phyloP scores from a whole-genome alignment of 2,329 filamentous ascomycete genomes.

The Emydomyces testavorans region DNA sequence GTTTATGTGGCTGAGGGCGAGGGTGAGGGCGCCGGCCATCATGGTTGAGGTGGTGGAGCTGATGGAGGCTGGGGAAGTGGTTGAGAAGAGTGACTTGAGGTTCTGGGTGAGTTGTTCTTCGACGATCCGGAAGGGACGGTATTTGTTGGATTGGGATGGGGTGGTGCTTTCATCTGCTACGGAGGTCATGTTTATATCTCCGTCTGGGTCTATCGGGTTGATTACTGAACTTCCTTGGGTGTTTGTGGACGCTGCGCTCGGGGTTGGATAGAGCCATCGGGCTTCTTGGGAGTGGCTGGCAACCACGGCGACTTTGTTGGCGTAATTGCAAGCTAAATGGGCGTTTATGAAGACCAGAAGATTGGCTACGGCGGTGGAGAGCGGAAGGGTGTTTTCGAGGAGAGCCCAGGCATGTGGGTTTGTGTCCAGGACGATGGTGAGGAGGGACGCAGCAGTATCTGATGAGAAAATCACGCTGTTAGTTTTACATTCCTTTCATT shows the following conservation, averaged over 20 bases:
- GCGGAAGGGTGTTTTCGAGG: conserved; percentile 59
- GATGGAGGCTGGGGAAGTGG: conserved; percentile 43
- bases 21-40: conserved; percentile 79
- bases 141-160: conserved; percentile 61
- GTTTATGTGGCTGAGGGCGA: conserved; percentile 83
- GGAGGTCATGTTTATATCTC: conserved; percentile 47
- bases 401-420: conserved; percentile 90
- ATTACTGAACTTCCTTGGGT: conserved; percentile 12
- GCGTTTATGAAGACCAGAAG: conserved; percentile 94
- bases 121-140: conserved; percentile 78
- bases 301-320: conserved; percentile 83
- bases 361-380: conserved; percentile 75
- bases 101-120: conserved; percentile 68
- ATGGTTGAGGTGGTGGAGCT: conserved; percentile 59
- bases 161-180: conserved; percentile 12
- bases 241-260: conserved; percentile 18
- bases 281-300: conserved; percentile 80
- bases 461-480: conserved; percentile 18
- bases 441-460: conserved; percentile 56
- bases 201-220: conserved; percentile 28
- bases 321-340: conserved; percentile 84
- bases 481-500: background rate
- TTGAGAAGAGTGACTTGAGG: conserved; percentile 62
- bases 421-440: conserved; percentile 86
- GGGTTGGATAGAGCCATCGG: conserved; percentile 74